A percentile compares a stretch with the other conserved stretches of the same genome.
phyloP scores from a whole-genome alignment of 73 alveolate genomes.

The Paramecium bursaria region DNA sequence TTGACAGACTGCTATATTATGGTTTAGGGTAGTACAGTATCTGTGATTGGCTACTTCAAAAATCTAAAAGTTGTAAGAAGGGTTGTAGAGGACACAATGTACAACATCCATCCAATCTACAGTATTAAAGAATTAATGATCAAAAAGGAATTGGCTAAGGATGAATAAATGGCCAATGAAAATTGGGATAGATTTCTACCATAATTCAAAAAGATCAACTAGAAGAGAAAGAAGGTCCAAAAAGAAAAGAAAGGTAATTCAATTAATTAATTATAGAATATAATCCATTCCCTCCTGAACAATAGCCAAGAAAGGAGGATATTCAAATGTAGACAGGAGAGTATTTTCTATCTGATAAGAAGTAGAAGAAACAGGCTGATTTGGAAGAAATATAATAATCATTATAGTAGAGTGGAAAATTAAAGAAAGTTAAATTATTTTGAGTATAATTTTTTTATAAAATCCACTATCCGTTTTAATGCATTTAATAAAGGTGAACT shows the following conservation, averaged over 20 bases:
- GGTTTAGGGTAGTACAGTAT: slow-evolving; percentile 99
- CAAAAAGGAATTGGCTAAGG: slow-evolving; percentile 97
- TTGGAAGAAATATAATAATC: slow-evolving; percentile 53
- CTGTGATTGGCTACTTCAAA: slow-evolving; percentile 97
- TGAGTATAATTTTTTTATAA: slow-evolving; percentile 35
- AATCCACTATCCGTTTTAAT: too few relatives aligned
- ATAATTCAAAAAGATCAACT: slow-evolving; percentile 96
- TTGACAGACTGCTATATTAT: slow-evolving; percentile 94
- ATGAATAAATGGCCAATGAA: slow-evolving; percentile 91
- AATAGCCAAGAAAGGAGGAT: slow-evolving; percentile 95
- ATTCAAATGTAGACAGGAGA: slow-evolving; percentile 97
- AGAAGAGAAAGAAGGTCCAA: slow-evolving; percentile 88
- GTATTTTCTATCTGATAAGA: slow-evolving; percentile 90
- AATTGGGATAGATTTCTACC: slow-evolving; percentile 99
- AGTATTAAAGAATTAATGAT: slow-evolving; percentile 97
- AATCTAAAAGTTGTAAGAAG: slow-evolving; percentile 91
- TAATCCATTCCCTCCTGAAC: slow-evolving; percentile 98
- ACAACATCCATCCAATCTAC: slow-evolving; percentile 97
- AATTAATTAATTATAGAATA: slow-evolving; percentile 70
- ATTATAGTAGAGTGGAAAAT: slow-evolving; percentile 57
- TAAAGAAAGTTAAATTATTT: slow-evolving; percentile 66
- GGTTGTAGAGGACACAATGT: slow-evolving; percentile 95
- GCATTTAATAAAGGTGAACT: too few relatives aligned
- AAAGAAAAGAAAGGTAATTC: slow-evolving; percentile 72
- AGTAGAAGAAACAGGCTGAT: slow-evolving; percentile 75